Evolutionary conservation across 1,139 yeast genomes (phyloP).

Genomic region (Nakaseomyces sp.): DNA sequence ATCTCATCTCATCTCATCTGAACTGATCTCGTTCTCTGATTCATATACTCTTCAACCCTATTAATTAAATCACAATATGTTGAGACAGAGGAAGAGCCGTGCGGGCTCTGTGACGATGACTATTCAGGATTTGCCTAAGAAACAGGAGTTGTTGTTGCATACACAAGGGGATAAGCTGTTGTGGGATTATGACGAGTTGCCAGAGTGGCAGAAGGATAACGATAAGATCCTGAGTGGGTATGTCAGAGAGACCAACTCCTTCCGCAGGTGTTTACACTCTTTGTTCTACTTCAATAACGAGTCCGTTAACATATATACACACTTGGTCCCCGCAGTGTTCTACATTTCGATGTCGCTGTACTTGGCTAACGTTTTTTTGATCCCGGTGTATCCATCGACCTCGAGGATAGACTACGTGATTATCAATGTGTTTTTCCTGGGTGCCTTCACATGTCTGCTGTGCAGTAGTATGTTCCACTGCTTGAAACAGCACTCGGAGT

Average conservation of each 20-base stretch:
- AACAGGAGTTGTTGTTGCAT: neutral
- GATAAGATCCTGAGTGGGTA: slow-evolving; percentile 68
- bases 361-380: slow-evolving; percentile 25
- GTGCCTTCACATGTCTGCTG: slow-evolving; percentile 52
- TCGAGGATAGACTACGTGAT: slow-evolving; percentile 39
- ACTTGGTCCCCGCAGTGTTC: slow-evolving; percentile 56
- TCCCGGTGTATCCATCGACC: slow-evolving; percentile 42
- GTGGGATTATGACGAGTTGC: slow-evolving; percentile 42
- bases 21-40: too few relatives aligned
- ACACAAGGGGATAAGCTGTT: slow-evolving; percentile 10
- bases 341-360: slow-evolving; percentile 30
- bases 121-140: neutral
- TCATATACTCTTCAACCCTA: too few relatives aligned
- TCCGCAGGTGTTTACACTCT: slow-evolving; percentile 44
- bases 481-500: slow-evolving; percentile 64
- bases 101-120: neutral
- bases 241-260: slow-evolving; percentile 56
- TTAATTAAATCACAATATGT: too few relatives aligned
- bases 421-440: slow-evolving; percentile 40
- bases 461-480: slow-evolving; percentile 75
- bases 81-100: slow-evolving; percentile 1
- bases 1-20: too few relatives aligned
- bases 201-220: slow-evolving; percentile 82
- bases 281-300: slow-evolving; percentile 72
- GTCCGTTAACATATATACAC: slow-evolving; percentile 72